A percentile compares a stretch with the other conserved stretches of the same genome.
phyloP scores from a whole-genome alignment of 2,329 filamentous ascomycete species.

The Didymella exigua region DNA sequence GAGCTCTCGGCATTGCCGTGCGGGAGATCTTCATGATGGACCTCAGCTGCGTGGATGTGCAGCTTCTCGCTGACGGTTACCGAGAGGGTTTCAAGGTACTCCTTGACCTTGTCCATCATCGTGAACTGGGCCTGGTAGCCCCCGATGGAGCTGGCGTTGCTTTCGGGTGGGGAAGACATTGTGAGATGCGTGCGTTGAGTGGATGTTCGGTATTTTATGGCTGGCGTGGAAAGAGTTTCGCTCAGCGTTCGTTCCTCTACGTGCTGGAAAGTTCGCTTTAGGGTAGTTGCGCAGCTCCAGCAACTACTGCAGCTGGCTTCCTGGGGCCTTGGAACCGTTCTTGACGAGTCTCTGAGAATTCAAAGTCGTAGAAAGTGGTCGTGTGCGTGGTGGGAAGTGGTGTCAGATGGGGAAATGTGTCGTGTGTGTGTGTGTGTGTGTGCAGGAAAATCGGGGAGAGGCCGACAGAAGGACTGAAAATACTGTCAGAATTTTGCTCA shows the following conservation, averaged over 20 bases:
- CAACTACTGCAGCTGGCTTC: background rate
- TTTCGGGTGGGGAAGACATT: constrained; percentile 21
- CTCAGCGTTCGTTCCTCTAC: background rate
- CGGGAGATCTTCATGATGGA: constrained; percentile 42
- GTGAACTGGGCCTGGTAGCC: constrained; percentile 16
- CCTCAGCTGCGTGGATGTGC: constrained; percentile 35
- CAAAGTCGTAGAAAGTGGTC: background rate
- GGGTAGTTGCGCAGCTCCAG: background rate
- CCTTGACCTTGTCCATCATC: constrained; percentile 28
- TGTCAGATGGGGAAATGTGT: constrained; percentile 11
- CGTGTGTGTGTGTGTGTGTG: constrained; percentile 17
- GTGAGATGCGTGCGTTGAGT: background rate
- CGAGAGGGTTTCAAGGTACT: constrained; percentile 29
- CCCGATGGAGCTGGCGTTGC: constrained; percentile 4
- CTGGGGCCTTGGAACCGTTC: background rate
- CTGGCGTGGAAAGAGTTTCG: background rate
- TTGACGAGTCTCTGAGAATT: background rate
- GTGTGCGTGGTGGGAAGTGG: constrained; percentile 5
- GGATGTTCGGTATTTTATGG: background rate
- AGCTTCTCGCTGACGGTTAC: constrained; percentile 32
- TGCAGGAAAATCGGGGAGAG: constrained; percentile 20
- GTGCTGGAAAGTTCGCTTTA: background rate
- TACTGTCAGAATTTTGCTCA: constrained; percentile 14
- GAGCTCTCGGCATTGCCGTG: constrained; percentile 17
- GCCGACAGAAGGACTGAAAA: constrained; percentile 26